phyloP scores from a whole-genome alignment of 1,139 yeast species.

The Kazachstania sp. region DNA sequence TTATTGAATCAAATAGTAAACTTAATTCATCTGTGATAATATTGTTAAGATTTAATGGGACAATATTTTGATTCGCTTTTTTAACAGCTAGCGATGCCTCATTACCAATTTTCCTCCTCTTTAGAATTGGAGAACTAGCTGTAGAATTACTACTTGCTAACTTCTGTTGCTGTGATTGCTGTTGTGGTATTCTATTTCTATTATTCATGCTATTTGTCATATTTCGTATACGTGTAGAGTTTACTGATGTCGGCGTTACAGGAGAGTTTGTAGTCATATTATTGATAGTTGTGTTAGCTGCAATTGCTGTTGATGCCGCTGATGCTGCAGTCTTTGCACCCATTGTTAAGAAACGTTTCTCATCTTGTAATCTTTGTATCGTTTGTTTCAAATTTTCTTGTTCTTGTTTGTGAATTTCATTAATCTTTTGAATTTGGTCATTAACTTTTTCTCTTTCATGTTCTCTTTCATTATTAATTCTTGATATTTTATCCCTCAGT shows the following conservation, averaged over 20 bases:
- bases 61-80: slow-evolving; percentile 8
- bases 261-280: not conserved
- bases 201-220: not conserved
- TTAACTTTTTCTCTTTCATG: slow-evolving; percentile 31
- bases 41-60: slow-evolving; percentile 15
- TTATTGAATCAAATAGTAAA: slow-evolving; percentile 34
- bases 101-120: slow-evolving; percentile 20
- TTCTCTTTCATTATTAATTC: slow-evolving; percentile 35
- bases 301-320: not conserved
- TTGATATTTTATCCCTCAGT: slow-evolving; percentile 53
- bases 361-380: slow-evolving; percentile 56
- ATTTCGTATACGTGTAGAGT: not conserved
- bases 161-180: not conserved
- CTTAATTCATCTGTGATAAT: slow-evolving; percentile 33
- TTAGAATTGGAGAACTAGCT: slow-evolving; percentile 8
- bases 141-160: too few species aligned
- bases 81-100: slow-evolving; percentile 17
- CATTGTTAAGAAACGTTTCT: slow-evolving; percentile 51
- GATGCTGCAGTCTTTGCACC: slow-evolving; percentile 29
- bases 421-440: slow-evolving; percentile 39
- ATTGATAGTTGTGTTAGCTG: not conserved
- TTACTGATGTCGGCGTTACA: slow-evolving; percentile 1
- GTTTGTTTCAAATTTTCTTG: slow-evolving; percentile 37
- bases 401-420: slow-evolving; percentile 39
- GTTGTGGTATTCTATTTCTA: not conserved